Evolutionary conservation across 2,329 filamentous ascomycete species (phyloP).

Genomic region (Bipolaris cookei): DNA sequence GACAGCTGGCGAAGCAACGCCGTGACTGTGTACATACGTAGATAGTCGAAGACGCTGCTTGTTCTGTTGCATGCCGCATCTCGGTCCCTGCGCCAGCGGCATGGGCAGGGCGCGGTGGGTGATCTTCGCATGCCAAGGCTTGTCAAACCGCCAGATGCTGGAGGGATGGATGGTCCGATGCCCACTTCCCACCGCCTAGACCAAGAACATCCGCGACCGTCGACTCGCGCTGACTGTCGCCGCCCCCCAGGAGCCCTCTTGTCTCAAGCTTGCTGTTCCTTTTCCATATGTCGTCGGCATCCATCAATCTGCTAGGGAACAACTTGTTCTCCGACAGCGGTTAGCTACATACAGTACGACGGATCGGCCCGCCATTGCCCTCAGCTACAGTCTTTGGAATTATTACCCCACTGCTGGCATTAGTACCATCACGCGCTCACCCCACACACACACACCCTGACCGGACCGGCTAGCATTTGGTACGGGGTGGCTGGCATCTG

Average conservation of each 20-base stretch:
- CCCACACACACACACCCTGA: constrained; percentile 11
- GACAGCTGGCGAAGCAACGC: no score
- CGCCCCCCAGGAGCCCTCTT: constrained; percentile 26
- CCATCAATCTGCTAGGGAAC: constrained; percentile 43
- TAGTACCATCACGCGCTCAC: constrained; percentile 29
- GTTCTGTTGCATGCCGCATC: not conserved
- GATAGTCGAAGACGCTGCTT: not conserved
- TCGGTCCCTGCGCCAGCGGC: constrained; percentile 10
- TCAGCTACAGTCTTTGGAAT: constrained; percentile 27
- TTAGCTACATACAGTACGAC: constrained; percentile 32
- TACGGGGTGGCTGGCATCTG: constrained; percentile 14
- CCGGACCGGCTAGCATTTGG: constrained; percentile 15
- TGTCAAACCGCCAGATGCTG: constrained; percentile 24
- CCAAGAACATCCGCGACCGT: constrained; percentile 36
- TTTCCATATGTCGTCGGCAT: constrained; percentile 47
- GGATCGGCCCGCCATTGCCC: constrained; percentile 36
- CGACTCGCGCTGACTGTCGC: constrained; percentile 42
- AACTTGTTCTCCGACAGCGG: constrained; percentile 48
- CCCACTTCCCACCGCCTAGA: constrained; percentile 25
- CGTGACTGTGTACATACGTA: not conserved
- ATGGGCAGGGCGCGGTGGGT: constrained; percentile 4
- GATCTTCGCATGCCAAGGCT: constrained; percentile 22
- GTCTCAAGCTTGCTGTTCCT: constrained; percentile 22
- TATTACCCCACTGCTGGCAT: constrained; percentile 37
- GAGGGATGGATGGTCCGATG: constrained; percentile 19